Evolutionary conservation across 306 rosid species (phyloP), one percentile per base, ranked within the genome.

Genomic region (apple (Malus domestica)): DNA sequence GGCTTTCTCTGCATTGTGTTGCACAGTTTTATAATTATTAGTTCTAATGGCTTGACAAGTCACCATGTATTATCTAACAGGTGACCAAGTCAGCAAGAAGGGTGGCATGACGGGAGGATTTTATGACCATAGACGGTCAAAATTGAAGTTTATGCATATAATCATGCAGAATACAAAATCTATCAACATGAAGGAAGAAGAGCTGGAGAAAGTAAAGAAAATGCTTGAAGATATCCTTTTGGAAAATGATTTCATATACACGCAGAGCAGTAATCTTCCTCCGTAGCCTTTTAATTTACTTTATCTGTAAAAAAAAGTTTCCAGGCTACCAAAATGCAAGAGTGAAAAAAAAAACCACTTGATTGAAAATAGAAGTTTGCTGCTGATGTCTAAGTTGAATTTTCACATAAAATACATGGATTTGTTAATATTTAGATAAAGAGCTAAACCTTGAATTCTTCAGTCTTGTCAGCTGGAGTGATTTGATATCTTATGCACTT

Each of bases 21-120:
- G 76, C 77, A 58, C 30, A 42, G 71, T 27, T 19, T 25, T 33
- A 23, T 64, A 32, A 73, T 67, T 59, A 6, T 61, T n/a, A 57
- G 32, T 79, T 63, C 55, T 72, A 77, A 80, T 73, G 60, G 30
- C 77, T 79, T 85, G 77, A 80, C 76, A 73, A 82, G 74, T 63
- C 72, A 33, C 59, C 60, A n/a, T 57, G 40, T 19, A 38, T 75
- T 63, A 65, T 68, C 15, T 73, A 66, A 85, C 85, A 95, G 98
- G 98, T 76, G 98, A 95, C 81, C 97, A 95, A 88, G 97, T 95
- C 62, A 95, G 98, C 92, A 95, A 92, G 91, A 95, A 95, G 84
- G 98, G 98, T 73, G 93, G 97, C 70, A 95, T 95, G 98, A 95
- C 98, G 0, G 98, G 98, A 61, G 98, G 98, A 75, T 95, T 95